These are phyloP conservation scores for Pseudogymnoascus sp. DNA, from an alignment of 2,329 filamentous ascomycete species.

Conservation along the genomic window DNA sequence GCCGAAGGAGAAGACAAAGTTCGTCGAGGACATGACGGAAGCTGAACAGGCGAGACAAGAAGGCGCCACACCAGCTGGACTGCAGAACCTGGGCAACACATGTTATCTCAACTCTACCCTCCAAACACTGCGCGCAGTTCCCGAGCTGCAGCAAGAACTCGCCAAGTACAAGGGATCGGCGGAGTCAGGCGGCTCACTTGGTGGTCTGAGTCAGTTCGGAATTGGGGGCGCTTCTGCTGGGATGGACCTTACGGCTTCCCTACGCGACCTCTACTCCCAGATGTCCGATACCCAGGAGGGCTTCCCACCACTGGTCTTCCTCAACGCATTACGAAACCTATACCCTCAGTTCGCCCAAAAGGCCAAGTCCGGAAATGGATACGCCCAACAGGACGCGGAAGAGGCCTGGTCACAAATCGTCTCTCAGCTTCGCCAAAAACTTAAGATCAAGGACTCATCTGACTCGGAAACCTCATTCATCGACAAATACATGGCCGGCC, in stretches of 20 bases:
- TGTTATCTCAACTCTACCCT: constrained; percentile 97
- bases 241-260: constrained; percentile 65
- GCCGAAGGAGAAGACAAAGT: constrained; percentile 76
- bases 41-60: constrained; percentile 77
- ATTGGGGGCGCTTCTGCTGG: constrained; percentile 41
- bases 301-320: constrained; percentile 75
- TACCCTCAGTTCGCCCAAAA: constrained; percentile 93
- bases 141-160: constrained; percentile 79
- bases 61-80: constrained; percentile 77
- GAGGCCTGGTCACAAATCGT: constrained; percentile 97
- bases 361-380: constrained; percentile 72
- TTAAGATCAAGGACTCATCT: constrained; percentile 53
- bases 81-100: constrained; percentile 92
- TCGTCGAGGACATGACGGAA: constrained; percentile 96
- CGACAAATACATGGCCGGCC: constrained; percentile 82
- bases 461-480: constrained; percentile 61
- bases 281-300: constrained; percentile 86
- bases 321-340: constrained; percentile 66
- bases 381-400: constrained; percentile 96
- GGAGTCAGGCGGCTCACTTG: constrained; percentile 27
- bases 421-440: constrained; percentile 68
- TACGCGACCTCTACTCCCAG: constrained; percentile 77
- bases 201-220: constrained; percentile 39
- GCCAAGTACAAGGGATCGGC: constrained; percentile 47
- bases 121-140: constrained; percentile 82